Base-by-base conservation (phyloP, 2,329 filamentous ascomycete genomes). In the Decorospora gaudefroyi region DNA sequence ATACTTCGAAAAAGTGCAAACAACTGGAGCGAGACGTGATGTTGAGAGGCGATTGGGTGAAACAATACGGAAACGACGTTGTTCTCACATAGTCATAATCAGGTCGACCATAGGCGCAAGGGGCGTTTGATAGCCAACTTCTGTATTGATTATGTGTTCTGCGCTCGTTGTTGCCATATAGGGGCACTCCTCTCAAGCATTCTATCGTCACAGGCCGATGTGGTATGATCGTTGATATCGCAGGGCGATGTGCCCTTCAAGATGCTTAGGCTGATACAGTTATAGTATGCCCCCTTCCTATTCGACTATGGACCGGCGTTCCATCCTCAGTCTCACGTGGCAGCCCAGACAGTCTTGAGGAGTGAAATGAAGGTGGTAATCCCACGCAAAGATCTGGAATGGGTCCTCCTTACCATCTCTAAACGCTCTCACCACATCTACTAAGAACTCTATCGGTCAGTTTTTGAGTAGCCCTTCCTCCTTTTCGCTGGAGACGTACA, bases 1-100 rank as follows among this genome's bases (percentile, higher is more conserved):
- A 65, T 56, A 65, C 61, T 65, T 67, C 64, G 62, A 69, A 70
- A n/a, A 69, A 67, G 64, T 62, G 63, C 63, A 69, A 59, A 13
- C 4, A 46, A 37, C 12, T 45, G 51, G 49, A 40, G 29, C 35
- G 42, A 17, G 32, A 37, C 27, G 52, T 55, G 52, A 55, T 50
- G 41, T 45, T 17, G 17, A 6, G 6, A 23, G 21, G 21, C 10
- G 21, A 6, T 23, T 23, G 6, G 6, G 10, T 10, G 21, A 23
- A 23, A 23, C 21, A 6, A 23, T 10, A 23, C 21, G 21, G 10
- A n/a, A n/a, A n/a, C n/a, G n/a, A n/a, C n/a, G n/a, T n/a, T n/a
- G n/a, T n/a, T n/a, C n/a, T n/a, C n/a, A n/a, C n/a, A n/a, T n/a
- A n/a, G n/a, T n/a, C n/a, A n/a, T n/a, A n/a, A n/a, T n/a, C n/a